Base-by-base conservation (phyloP, 169 alveolate species). In the Babesia ovata region DNA sequence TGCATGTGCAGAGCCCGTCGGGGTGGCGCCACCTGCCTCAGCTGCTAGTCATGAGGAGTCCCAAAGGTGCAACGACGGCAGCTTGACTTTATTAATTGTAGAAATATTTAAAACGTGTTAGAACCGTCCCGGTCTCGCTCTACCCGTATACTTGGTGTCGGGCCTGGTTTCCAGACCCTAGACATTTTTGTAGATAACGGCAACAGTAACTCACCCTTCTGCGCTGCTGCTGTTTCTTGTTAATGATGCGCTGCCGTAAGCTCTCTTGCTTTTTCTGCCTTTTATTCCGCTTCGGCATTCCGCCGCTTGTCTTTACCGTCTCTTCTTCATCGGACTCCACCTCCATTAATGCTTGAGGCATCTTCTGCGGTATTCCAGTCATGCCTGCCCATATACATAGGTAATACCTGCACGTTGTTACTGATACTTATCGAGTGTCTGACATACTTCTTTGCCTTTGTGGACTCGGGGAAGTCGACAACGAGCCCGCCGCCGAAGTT, bases 401-500 rank as follows among this genome's bases (percentile, higher is more conserved):
- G 67, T 92, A 96, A 73, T 95, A 89, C 57, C 94, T 89, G 52
- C 13, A 45, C 39, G 46, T 21, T 29, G 39, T 46, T 12, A 7
- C 22, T 9, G 7, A 4, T 33, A 33, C 39, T 1, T 39, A 58
- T 17, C 26, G 42, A 7, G 19, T 19, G 49, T 21, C 39, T 17
- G 22, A 63, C 73, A 36, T 29, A 94, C 93, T 97, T 97, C 86
- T 97, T 97, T 10, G 98, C 98, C 91, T 95, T 97, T 21, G 98
- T 86, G 49, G 98, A 94, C 79, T 97, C 93, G 8, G 99, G 99
- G 71, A 91, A 96, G 79, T 97, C 99, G 24, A 97, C 98, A 39
- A 97, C 95, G 28, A 97, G 91, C 44, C 98, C 99, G 0, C 98
- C 99, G 28, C 96, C 95, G 75, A 97, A 97, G 26, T 98, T 98